Conservation (phyloP, 371 early-diverging fungal species). For the Mortierella sp. region DNA sequence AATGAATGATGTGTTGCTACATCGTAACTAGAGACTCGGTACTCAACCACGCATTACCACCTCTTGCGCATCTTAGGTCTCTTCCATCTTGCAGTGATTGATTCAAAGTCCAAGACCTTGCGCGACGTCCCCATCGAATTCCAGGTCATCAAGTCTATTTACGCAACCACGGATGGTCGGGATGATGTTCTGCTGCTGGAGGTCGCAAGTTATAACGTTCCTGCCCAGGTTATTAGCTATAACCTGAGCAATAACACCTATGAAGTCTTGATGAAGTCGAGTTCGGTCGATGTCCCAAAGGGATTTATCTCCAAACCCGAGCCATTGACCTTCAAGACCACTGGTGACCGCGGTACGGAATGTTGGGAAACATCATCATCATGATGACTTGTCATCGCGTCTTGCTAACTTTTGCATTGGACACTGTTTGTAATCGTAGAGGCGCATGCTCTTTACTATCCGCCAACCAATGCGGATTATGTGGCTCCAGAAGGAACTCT, state of each 20-base stretch:
- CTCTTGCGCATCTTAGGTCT: slow-evolving; percentile 16
- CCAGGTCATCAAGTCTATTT: slow-evolving; percentile 32
- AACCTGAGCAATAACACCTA: slow-evolving; percentile 39
- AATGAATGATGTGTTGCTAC: too few relatives aligned
- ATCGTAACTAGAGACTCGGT: too few relatives aligned
- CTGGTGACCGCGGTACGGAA: slow-evolving; percentile 27
- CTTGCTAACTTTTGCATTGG: too few relatives aligned
- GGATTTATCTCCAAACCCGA: slow-evolving; percentile 70
- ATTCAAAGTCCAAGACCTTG: slow-evolving; percentile 58
- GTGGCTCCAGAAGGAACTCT: slow-evolving; percentile 60
- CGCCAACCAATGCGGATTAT: slow-evolving; percentile 72
- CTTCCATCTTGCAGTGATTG: slow-evolving; percentile 59
- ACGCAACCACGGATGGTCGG: slow-evolving; percentile 20
- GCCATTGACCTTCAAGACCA: slow-evolving; percentile 74
- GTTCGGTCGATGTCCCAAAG: slow-evolving; percentile 40
- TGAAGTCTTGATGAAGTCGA: slow-evolving; percentile 39
- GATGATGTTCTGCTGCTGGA: slow-evolving; percentile 34
- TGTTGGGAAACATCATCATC: background rate
- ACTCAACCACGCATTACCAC: too few relatives aligned
- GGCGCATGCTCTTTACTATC: slow-evolving; percentile 72
- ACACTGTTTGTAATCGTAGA: too few relatives aligned
- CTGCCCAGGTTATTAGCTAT: slow-evolving; percentile 27
- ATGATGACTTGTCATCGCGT: too few relatives aligned
- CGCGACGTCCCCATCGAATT: slow-evolving; percentile 52
- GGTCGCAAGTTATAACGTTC: slow-evolving; percentile 40